Evolutionary conservation across 2,329 filamentous ascomycete genomes (phyloP).

Genomic region (Botrytis paeoniae): DNA sequence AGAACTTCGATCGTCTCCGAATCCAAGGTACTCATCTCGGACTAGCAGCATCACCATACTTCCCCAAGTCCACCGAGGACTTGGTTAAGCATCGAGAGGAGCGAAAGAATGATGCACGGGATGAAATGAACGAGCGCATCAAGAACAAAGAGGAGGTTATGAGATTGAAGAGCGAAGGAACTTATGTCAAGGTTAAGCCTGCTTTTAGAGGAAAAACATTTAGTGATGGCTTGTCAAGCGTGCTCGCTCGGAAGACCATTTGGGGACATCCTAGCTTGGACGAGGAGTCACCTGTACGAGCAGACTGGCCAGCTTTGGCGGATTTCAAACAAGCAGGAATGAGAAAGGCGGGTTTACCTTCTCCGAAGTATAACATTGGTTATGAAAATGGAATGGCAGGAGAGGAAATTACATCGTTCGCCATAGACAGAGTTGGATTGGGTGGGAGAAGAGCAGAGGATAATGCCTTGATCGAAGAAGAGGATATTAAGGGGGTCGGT

Average conservation of each 20-base stretch:
- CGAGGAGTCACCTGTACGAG: not conserved
- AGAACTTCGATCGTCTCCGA: not conserved
- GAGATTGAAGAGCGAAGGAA: not conserved
- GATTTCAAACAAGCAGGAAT: conserved; percentile 8
- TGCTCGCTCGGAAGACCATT: not conserved
- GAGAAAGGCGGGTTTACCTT: not conserved
- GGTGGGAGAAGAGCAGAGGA: not conserved
- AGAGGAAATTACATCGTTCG: not conserved
- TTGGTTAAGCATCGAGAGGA: conserved; percentile 7
- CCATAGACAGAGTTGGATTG: not conserved
- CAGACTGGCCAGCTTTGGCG: conserved; percentile 1
- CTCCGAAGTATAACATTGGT: not conserved
- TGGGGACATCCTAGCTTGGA: not conserved
- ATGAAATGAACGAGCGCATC: conserved; percentile 8
- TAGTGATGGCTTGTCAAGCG: not conserved
- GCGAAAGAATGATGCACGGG: not conserved
- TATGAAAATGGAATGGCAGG: not conserved
- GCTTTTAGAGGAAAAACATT: not conserved
- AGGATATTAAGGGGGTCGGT: not conserved
- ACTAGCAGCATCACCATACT: not conserved
- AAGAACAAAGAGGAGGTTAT: conserved; percentile 4
- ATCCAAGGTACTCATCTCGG: conserved; percentile 1
- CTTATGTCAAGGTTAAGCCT: not conserved
- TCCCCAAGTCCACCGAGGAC: not conserved
- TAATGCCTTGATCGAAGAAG: not conserved